phyloP scores from a whole-genome alignment of 75 land plant species.

The Sequoiadendron giganteum region DNA sequence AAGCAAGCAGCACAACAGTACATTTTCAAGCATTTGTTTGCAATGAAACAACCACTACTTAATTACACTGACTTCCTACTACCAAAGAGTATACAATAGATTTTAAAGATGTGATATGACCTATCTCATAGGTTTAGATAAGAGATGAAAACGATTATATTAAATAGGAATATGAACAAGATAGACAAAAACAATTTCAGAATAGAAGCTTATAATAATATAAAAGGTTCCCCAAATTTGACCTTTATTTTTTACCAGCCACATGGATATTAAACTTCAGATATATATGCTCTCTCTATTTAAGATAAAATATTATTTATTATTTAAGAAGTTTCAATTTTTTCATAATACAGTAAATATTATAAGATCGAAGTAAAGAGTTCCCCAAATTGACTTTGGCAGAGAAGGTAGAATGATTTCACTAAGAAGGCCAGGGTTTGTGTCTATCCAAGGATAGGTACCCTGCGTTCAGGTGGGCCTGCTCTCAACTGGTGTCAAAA shows the following conservation, averaged over 20 bases:
- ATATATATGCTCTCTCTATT: not conserved
- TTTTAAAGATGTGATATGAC: not conserved
- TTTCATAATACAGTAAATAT: no score
- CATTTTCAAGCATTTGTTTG: not conserved
- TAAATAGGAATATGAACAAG: not conserved
- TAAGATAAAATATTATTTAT: no score
- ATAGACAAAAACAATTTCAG: no score
- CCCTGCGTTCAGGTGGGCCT: not conserved
- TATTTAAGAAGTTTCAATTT: no score
- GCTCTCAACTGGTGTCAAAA: not conserved
- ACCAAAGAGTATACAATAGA: no score
- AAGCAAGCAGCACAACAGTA: not conserved
- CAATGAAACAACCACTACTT: not conserved
- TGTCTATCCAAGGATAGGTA: not conserved
- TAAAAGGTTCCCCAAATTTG: no score
- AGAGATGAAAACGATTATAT: not conserved
- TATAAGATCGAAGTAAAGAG: no score
- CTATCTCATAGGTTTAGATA: not conserved
- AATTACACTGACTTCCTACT: not conserved
- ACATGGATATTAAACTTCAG: not conserved
- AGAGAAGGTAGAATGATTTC: not conserved
- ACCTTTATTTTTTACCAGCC: not conserved
- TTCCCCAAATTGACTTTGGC: no score
- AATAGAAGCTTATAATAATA: not conserved
- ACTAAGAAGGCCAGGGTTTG: not conserved